Percentiles rank a stretch among this genome's conserved stretches.
These are phyloP conservation scores for Neofusicoccum umdonicola DNA, from an alignment of 2,329 filamentous ascomycete genomes.

Conservation along the genomic window DNA sequence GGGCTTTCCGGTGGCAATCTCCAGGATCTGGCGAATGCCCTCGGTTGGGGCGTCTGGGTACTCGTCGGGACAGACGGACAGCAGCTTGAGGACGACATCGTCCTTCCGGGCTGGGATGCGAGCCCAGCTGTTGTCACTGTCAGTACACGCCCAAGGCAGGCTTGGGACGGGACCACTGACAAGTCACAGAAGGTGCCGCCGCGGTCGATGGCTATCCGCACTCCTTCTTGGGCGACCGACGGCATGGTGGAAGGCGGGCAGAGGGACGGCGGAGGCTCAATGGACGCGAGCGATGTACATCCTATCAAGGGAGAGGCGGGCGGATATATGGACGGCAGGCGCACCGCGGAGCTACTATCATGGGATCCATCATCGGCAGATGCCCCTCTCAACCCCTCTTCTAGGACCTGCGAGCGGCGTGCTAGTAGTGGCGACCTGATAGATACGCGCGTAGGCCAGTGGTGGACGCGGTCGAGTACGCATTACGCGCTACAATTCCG, in stretches of 20 bases:
- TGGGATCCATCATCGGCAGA: conserved; percentile 6
- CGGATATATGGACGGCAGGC: conserved; percentile 4
- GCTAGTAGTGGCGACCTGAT: background rate
- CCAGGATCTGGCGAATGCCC: conserved; percentile 32
- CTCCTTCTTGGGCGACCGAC: conserved; percentile 43
- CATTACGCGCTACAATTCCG: background rate
- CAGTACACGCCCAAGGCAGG: conserved; percentile 14
- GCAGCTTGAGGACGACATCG: conserved; percentile 50
- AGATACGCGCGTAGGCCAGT: background rate
- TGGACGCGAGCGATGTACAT: background rate
- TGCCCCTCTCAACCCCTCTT: conserved; percentile 9
- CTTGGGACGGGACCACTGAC: background rate
- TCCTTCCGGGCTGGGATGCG: conserved; percentile 83
- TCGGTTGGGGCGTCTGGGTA: conserved; percentile 34
- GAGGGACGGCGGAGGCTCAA: background rate
- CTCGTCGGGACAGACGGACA: conserved; percentile 30
- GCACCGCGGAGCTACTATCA: conserved; percentile 1
- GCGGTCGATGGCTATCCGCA: conserved; percentile 68
- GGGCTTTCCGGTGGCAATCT: conserved; percentile 18
- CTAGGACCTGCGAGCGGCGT: background rate
- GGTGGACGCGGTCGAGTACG: background rate
- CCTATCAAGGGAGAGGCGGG: background rate
- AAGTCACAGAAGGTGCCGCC: conserved; percentile 13
- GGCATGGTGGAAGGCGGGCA: background rate
- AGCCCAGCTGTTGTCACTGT: conserved; percentile 59